Evolutionary conservation across 139 green algal genomes (phyloP), one percentile per base, ranked within the genome.

Genomic region (Chlamydomonas applanata): DNA sequence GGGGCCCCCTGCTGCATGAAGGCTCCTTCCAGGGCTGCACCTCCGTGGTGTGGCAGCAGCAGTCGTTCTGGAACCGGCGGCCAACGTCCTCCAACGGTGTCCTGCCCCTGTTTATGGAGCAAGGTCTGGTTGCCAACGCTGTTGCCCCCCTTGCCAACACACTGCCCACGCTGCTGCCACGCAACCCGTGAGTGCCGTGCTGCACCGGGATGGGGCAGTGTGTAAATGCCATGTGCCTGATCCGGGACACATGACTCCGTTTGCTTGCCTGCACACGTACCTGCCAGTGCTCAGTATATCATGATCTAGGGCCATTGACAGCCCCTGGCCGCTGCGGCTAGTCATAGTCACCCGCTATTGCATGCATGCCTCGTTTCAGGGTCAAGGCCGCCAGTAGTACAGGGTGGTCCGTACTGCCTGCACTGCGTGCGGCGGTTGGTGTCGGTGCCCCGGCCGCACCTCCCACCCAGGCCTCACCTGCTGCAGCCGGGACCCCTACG

Each of bases 1-100:
- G 85, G 27, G 86, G 83, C 0, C 89, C 89, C 2, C 52, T 91
- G 65, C 76, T 90, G 44, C 89, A 93, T 75, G 82, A 89, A 64
- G 72, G 80, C 32, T 56, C 59, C 17, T 87, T 88, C 71, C 80
- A 86, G 75, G 83, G 72, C 67, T 88, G 80, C 63, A 89, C 82
- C 59, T 85, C 77, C 44, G 72, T 74, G 45, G 56, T 91, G 2
- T 93, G 89, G 89, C 77, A 89, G 78, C 89, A 86, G 25, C 64
- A 75, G 40, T 79, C 79, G 54, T 91, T 88, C 71, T 92, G 81
- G 71, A 79, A 88, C 73, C 70, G 83, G 13, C 69, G 75, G 19
- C 85, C 83, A 24, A 22, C 46, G 17, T 73, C 68, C 34, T 63
- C 60, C 35, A 49, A 76, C 29, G 74, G 70, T 27, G 73, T 85